Base-by-base conservation (phyloP, 2,329 filamentous ascomycete species). In the Dichotomopilus funicola region DNA sequence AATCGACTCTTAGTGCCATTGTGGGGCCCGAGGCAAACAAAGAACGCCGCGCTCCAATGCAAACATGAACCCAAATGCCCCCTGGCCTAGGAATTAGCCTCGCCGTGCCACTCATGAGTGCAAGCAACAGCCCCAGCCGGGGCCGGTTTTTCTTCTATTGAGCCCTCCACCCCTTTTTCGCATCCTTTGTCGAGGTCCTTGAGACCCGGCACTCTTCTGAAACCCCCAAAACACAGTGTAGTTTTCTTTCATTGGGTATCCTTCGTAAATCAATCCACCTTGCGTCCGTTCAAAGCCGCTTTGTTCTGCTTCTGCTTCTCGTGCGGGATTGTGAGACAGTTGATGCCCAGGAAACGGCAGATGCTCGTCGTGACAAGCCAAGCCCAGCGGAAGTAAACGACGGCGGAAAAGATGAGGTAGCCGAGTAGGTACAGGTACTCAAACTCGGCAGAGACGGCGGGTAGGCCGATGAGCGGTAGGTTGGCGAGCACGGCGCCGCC, bases 341-440 rank as follows among this genome's bases (percentile, higher is more conserved):
- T 94, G 76, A 99, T 99, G 59, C 89, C 91, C 31, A 99, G 76
- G 72, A 88, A 97, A 53, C 86, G 80, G 74, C 94, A 97, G 65
- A 99, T 97, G 68, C 87, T 88, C 60, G 85, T 88, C 66, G 96
- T 90, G 48, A 97, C 91, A 43, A 96, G 77, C 65, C 88, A 87
- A 0, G 94, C 94, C 94, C 94, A 99, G 63, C 88, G 83, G 71
- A 88, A 91, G 72, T 99, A 99, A 3, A 89, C 88, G n/a, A 91
- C 74, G 46, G 85, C 74, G 1, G 91, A 85, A 69, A 96, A 94
- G 49, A 88, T 65, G 59, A 97, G 87, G 73, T 96, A 97, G 0
- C 76, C 83, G 65, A 89, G 85, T 27, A 99, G 81, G 68, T 97
- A 99, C 72, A 80, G 81, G 11, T 91, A 73, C 72, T 97, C 94